Conservation (phyloP, 306 rosid species). For the Cucurbita moschata region DNA sequence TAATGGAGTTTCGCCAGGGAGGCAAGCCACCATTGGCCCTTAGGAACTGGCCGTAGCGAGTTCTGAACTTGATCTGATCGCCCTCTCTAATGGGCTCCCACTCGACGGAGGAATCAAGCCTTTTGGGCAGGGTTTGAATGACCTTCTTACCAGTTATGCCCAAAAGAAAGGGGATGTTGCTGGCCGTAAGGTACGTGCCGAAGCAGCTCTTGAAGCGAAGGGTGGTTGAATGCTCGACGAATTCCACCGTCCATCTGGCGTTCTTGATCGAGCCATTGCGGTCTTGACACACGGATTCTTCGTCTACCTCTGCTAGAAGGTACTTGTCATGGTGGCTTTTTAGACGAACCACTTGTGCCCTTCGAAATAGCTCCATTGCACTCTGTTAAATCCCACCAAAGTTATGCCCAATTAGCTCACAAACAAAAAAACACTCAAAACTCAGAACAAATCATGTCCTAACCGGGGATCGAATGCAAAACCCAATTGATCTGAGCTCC, state of each 20-base stretch:
- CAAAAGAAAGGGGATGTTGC: constrained; percentile 49
- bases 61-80: constrained; percentile 45
- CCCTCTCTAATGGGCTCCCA: constrained; percentile 86
- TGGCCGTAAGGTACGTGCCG: constrained; percentile 72
- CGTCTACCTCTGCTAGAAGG: constrained; percentile 53
- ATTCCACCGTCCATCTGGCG: constrained; percentile 69
- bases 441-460: too few species aligned
- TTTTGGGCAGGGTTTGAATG: constrained; percentile 38
- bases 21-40: constrained; percentile 77
- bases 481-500: too few species aligned
- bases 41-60: constrained; percentile 54
- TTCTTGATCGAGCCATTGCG: constrained; percentile 45
- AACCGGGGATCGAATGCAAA: too few species aligned
- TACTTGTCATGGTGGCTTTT: constrained; percentile 73
- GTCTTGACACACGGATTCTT: constrained; percentile 54
- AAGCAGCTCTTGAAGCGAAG: constrained; percentile 57
- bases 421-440: too few species aligned
- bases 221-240: constrained; percentile 8
- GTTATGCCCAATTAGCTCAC: too few species aligned
- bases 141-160: constrained; percentile 65
- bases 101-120: constrained; percentile 63
- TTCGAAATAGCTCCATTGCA: constrained; percentile 59
- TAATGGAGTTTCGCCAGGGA: constrained; percentile 78
- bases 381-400: not conserved
- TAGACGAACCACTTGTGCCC: constrained; percentile 49